Conservation (phyloP, 2,329 filamentous ascomycete genomes). For the Fusarium torreyae region DNA sequence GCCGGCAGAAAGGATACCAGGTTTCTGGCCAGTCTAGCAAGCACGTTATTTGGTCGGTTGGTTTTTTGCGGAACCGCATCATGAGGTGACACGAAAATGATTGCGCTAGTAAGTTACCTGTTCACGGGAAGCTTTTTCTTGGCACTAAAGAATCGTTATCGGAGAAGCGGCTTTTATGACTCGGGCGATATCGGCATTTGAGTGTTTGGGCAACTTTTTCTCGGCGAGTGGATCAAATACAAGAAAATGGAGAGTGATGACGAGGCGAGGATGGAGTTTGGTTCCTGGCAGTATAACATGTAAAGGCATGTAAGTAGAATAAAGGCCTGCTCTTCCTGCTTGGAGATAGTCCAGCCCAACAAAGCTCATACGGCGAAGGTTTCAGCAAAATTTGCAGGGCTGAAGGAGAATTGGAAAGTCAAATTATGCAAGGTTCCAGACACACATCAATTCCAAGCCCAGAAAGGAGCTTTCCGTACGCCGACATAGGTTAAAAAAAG, state of each 20-base stretch:
- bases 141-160: neutral
- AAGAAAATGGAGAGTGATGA: neutral
- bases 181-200: constrained; percentile 25
- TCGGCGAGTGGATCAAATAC: constrained; percentile 1
- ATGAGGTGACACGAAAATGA: constrained; percentile 27
- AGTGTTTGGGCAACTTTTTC: neutral
- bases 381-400: too few relatives aligned
- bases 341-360: too few relatives aligned
- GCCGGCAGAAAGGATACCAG: neutral
- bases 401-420: too few relatives aligned
- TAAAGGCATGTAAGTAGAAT: too few relatives aligned
- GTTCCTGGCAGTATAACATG: too few relatives aligned
- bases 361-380: too few relatives aligned
- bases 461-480: too few relatives aligned
- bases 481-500: too few relatives aligned
- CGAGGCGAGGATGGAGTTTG: too few relatives aligned
- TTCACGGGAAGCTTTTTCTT: neutral
- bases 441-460: too few relatives aligned
- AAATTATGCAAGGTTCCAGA: too few relatives aligned
- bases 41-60: constrained; percentile 8
- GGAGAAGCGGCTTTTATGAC: neutral
- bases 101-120: neutral
- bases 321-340: too few relatives aligned
- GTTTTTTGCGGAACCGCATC: constrained; percentile 21
- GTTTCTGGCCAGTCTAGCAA: neutral